Evolutionary conservation across 2,329 filamentous ascomycete genomes (phyloP), one percentile per base, ranked within the genome.

Genomic region (Colletotrichum navitas): DNA sequence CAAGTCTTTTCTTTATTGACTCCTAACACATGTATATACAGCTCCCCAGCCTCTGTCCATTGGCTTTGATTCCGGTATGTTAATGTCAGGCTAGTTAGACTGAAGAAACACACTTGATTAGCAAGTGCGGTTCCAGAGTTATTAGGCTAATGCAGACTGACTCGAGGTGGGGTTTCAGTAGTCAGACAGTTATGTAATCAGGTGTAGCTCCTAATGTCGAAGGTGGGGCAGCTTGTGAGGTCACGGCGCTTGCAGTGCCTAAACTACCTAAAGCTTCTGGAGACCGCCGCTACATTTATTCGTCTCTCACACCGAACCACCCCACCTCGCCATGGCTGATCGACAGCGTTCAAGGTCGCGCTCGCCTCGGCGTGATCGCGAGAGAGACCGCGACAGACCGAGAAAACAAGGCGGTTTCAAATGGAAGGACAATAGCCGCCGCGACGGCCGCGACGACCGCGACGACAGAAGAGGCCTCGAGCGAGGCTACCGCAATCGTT

Each of bases 401-500:
- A 63, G 49, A 51, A 73, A 73, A 18, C 73, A 74, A 55, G 73
- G 73, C 68, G 85, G 86, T 5, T 89, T 91, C 75, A 85, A 85
- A 74, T 90, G 86, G 84, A 91, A 91, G 75, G 87, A 89, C 64
- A 87, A 84, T 76, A 83, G 86, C 49, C 82, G 83, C 63, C 83
- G 86, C 63, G 82, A 85, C 72, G 79, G 83, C 63, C 83, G 86
- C 63, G 82, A 85, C 72, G 79, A 82, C 16, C 78, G 78, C 8
- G 80, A 81, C 47, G 82, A 85, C 24, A 79, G 72, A 54, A 75
- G 84, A 69, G 74, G 75, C 21, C 81, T 87, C 73, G 86, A 89
- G 68, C 82, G 88, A 73, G 87, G 88, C 63, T 89, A 89, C 71
- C 78, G 84, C 58, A 84, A 41, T 11, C 39, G 36, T 39, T 39